Evolutionary conservation across 768 basidiomycete species (phyloP).

Genomic region (Tricholoma matsutake): DNA sequence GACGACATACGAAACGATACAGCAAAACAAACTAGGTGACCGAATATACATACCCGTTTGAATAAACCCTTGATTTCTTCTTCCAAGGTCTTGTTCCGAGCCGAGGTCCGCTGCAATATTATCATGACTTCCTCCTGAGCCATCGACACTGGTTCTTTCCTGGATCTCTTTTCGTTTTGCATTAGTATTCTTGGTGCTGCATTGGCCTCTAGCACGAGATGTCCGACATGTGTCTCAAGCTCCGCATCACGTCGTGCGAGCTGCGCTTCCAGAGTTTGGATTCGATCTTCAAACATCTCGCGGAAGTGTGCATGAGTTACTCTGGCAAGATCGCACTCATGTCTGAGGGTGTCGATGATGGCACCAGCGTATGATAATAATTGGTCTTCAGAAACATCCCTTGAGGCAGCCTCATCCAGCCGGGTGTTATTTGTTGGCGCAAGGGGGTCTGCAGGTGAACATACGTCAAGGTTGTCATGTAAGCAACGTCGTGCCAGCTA

Average conservation of each 20-base stretch:
- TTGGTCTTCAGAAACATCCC: slow-evolving; percentile 14
- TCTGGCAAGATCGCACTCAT: slow-evolving; percentile 43
- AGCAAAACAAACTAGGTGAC: not conserved
- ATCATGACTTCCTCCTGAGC: slow-evolving; percentile 39
- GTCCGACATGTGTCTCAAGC: slow-evolving; percentile 32
- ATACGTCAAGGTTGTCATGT: not conserved
- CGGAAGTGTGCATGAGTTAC: slow-evolving; percentile 38
- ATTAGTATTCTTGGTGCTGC: no score
- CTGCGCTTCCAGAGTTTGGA: slow-evolving; percentile 47
- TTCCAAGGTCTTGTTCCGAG: slow-evolving; percentile 43
- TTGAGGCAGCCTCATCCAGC: slow-evolving; percentile 10
- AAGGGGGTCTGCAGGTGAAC: slow-evolving; percentile 13
- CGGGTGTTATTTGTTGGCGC: slow-evolving; percentile 3
- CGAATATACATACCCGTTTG: slow-evolving; percentile 25
- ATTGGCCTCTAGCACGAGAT: not conserved
- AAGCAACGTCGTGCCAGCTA: not conserved
- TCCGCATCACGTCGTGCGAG: slow-evolving; percentile 57
- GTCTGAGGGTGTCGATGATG: slow-evolving; percentile 41
- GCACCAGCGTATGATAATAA: slow-evolving; percentile 40
- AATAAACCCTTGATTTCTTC: slow-evolving; percentile 39
- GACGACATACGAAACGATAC: not conserved
- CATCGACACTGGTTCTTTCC: slow-evolving; percentile 10
- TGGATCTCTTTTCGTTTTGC: not conserved
- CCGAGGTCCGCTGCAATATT: slow-evolving; percentile 34
- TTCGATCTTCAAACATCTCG: slow-evolving; percentile 37